phyloP scores from a whole-genome alignment of 495 filamentous ascomycete genomes.

The Podospora didyma region DNA sequence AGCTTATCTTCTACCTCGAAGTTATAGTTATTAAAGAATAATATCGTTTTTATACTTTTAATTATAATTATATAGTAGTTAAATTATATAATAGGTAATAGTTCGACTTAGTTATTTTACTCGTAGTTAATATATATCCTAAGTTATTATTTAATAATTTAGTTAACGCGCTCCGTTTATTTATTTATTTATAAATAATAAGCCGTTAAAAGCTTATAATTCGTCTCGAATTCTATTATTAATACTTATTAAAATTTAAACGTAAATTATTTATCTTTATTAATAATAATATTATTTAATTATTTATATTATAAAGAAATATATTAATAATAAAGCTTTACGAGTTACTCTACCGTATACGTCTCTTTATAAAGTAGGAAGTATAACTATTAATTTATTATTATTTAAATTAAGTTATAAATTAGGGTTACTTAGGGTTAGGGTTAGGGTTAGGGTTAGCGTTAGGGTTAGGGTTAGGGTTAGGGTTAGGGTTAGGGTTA shows the following conservation, averaged over 20 bases:
- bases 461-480: no score
- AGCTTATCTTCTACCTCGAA: no score
- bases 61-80: slow-evolving; percentile 4
- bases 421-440: background rate
- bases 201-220: slow-evolving; percentile 28
- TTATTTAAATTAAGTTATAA: background rate
- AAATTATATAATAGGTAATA: background rate
- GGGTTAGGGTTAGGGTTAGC: no score
- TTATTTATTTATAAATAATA: slow-evolving; percentile 16
- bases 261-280: background rate
- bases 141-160: slow-evolving; percentile 5
- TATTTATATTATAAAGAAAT: slow-evolving; percentile 11
- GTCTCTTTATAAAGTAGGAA: background rate
- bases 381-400: slow-evolving; percentile 1
- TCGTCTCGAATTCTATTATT: no score
- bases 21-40: slow-evolving; percentile 2
- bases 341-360: background rate
- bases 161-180: slow-evolving; percentile 11
- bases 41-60: background rate
- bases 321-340: slow-evolving; percentile 5
- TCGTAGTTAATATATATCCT: background rate
- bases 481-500: no score
- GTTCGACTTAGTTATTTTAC: slow-evolving; percentile 7
- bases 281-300: background rate
- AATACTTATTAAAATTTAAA: background rate